Base-by-base conservation (phyloP, 2,329 filamentous ascomycete genomes). In the Colletotrichum somersetense region DNA sequence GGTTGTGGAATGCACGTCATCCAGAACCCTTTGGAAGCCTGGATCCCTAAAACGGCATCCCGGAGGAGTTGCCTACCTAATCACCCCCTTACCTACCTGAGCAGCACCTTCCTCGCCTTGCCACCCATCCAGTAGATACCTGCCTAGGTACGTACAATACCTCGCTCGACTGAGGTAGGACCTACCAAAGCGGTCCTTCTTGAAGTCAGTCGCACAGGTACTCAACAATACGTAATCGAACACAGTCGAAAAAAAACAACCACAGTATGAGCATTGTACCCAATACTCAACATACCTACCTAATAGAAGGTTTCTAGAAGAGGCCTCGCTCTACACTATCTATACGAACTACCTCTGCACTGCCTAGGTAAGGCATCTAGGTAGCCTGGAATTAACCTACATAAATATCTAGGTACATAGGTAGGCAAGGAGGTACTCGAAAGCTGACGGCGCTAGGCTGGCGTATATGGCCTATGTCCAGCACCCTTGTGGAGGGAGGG, bases 21-120 rank as follows among this genome's bases (percentile, higher is more conserved):
- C 42, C 58, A 62, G 58, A 62, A 48, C 58, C 8, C 58, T 35
- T 35, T 46, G 42, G 12, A 38, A 26, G 58, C 35, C 58, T 50
- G 48, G 18, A 33, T 38, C 59, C 59, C 33, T 18, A 52, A 50
- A 62, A 50, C 59, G 59, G 44, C 59, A 62, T 50, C 35, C 44
- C 59, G 59, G 12, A n/a, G 44, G 8, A 33, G 10, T n/a, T 62
- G 48, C 59, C 35, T 16, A 46, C 38, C 14, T 10, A 16, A 18
- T 26, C 38, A 35, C 42, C 11, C 23, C 12, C n/a, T 23, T 30
- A 30, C 30, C 8, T 38, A 38, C 35, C 35, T 8, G 35, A 38
- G 35, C 35, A 38, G 35, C 7, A 38, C 35, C 35, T 30, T 30
- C 35, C 35, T 38, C 48, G 30, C 30, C 30, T 30, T 30, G 30